Percentiles rank a stretch among this genome's conserved stretches.
Evolutionary conservation across 805 yeast genomes (phyloP).

Genomic region (Spencermartinsiella europaea): DNA sequence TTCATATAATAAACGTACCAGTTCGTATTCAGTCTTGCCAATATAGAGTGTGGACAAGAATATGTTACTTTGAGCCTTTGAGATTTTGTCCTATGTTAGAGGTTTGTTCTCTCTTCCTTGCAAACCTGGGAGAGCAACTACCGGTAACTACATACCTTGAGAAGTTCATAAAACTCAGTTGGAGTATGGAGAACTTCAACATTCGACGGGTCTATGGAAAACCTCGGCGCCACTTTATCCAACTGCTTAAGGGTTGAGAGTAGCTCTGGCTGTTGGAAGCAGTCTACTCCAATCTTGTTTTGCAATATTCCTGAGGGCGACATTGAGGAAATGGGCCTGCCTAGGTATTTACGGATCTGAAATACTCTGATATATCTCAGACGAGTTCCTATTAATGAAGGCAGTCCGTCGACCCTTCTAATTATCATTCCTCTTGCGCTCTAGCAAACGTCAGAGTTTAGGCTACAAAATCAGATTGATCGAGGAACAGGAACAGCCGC

Average conservation of each 20-base stretch:
- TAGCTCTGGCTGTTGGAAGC: conserved; percentile 18
- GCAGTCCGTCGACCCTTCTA: background rate
- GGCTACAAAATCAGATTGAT: too few relatives aligned
- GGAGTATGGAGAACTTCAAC: conserved; percentile 65
- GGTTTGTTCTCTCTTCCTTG: background rate
- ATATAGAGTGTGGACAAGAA: conserved; percentile 83
- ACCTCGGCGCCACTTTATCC: conserved; percentile 64
- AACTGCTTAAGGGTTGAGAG: conserved; percentile 37
- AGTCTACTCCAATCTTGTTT: background rate
- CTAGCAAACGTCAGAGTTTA: too few relatives aligned
- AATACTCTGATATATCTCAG: background rate
- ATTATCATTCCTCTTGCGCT: background rate
- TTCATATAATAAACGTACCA: conserved; percentile 40
- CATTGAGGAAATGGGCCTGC: too few relatives aligned
- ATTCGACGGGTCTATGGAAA: conserved; percentile 50
- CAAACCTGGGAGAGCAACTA: background rate
- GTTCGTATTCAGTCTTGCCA: conserved; percentile 76
- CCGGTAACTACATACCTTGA: conserved; percentile 34
- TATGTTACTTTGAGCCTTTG: conserved; percentile 55
- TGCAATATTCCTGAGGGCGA: too few relatives aligned
- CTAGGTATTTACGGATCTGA: too few relatives aligned
- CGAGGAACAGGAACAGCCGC: too few relatives aligned
- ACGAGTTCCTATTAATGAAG: too few relatives aligned
- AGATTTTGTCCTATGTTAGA: conserved; percentile 41
- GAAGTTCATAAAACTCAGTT: conserved; percentile 57